Base-by-base conservation (phyloP, 2,329 filamentous ascomycete genomes). In the Colletotrichum neosansevieriae region DNA sequence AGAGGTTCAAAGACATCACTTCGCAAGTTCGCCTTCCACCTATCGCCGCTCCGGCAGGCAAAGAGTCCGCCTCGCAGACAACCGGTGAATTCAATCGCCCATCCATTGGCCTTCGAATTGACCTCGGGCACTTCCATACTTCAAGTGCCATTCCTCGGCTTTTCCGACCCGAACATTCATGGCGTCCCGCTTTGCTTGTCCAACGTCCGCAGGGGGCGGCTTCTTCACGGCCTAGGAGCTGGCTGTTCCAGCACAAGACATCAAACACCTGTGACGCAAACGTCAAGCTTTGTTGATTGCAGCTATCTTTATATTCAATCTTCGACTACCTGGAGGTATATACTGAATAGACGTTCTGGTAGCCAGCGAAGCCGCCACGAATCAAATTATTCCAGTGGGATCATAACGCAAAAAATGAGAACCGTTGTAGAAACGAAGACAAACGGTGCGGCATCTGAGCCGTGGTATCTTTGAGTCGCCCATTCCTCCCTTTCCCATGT, bases 381-480 rank as follows among this genome's bases (percentile, higher is more conserved):
- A 47, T 15, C 58, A 63, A 64, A 47, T 63, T 42, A 44, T 47
- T 57, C 17, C 47, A 40, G 38, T n/a, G 53, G 57, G 50, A 63
- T 42, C 58, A 59, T 29, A 70, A 49, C 44, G 54, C 53, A 63
- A 54, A 63, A 63, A 17, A 56, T 51, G 42, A 50, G 59, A 67
- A 57, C 51, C 64, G 17, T 60, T 50, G 49, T 68, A 66, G 67
- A 67, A 67, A 34, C 64, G 58, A 59, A 70, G 42, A 59, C 50
- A 69, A 69, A 62, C 44, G 47, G 49, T 66, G 50, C 62, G 66
- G 66, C 61, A 17, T 32, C 54, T 67, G 57, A 57, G 66, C 66
- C 66, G 49, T 61, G 67, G 67, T 67, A 69, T 69, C 63, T 69
- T 54, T 67, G 45, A 70, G 51, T 44, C 58, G 53, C 42, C 29